Base-by-base conservation (phyloP, 441 rosid genomes). In the Isatis lusitanica region DNA sequence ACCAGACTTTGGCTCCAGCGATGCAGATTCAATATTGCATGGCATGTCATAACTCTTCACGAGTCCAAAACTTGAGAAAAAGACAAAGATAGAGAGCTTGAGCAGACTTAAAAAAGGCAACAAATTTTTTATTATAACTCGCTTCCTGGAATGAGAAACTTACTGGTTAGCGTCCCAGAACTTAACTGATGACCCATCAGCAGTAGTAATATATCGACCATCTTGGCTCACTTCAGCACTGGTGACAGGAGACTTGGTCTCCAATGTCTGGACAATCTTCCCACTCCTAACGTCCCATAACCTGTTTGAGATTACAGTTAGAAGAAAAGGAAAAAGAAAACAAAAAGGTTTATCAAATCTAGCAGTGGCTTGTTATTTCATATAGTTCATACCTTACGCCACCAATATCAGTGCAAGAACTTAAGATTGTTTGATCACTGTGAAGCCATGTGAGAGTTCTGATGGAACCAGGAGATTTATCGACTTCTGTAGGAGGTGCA, bases 91-190 rank as follows among this genome's bases (percentile, higher is more conserved):
- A 66, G 13, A 39, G 42, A 55, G 43, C 6, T 36, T 52, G 52
- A 66, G 57, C 12, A 51, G n/a, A 6, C 6, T 26, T 21, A 62
- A 51, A 61, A 12, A 67, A 52, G 9, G 16, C 52, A 43, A 10
- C 0, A 0, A 7, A 70, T n/a, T n/a, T n/a, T n/a, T n/a, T n/a
- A n/a, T 42, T 43, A 2, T 0, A 24, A 35, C 26, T 59, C 12
- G 66, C 33, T 62, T 40, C 47, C 0, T 7, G 15, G 4, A 44
- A 65, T 17, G 50, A 36, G 28, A 61, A 21, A 83, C 98, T 85
- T 85, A 92, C 99, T 92, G 97, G 74, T 94, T 94, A 3, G 98
- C 98, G 61, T 94, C 99, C 98, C 98, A 94, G 77, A 94, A 94
- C 71, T 87, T 90, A 65, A 94, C 93, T 0, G 90, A 83, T 7